Conservation (phyloP, 2,329 filamentous ascomycete species). For the Claviceps sorghi region DNA sequence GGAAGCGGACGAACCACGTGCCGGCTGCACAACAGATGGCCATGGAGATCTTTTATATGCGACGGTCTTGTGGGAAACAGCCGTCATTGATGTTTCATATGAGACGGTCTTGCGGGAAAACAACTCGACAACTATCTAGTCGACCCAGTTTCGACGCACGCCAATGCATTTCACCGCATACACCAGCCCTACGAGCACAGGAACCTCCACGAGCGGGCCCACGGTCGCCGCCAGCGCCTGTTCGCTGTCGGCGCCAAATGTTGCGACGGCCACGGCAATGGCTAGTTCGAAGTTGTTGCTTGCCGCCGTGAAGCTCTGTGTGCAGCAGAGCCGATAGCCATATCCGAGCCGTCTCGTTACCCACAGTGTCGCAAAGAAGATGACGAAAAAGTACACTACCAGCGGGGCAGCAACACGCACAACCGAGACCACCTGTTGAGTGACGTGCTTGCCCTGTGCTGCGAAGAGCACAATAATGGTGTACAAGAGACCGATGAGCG, state of each 20-base stretch:
- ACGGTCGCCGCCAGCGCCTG: constrained; percentile 74
- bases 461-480: constrained; percentile 80
- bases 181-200: constrained; percentile 62
- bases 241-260: constrained; percentile 62
- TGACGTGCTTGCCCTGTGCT: constrained; percentile 61
- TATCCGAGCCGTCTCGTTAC: constrained; percentile 54
- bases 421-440: constrained; percentile 72
- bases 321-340: constrained; percentile 53
- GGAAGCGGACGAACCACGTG: not conserved
- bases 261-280: constrained; percentile 74
- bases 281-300: constrained; percentile 92
- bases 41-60: not conserved
- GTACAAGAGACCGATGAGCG: constrained; percentile 69
- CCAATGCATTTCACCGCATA: constrained; percentile 35
- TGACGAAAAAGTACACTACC: constrained; percentile 62
- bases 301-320: constrained; percentile 76
- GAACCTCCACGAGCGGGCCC: constrained; percentile 75
- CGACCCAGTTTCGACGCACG: constrained; percentile 3
- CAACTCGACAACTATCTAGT: not conserved
- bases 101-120: not conserved
- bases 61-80: too few species aligned
- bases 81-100: too few species aligned
- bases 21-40: not conserved
- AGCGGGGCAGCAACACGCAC: constrained; percentile 68
- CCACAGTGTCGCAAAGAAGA: constrained; percentile 57